Conservation (phyloP, 192 early-diverging fungal species). For the Gamsiella multidivaricata region DNA sequence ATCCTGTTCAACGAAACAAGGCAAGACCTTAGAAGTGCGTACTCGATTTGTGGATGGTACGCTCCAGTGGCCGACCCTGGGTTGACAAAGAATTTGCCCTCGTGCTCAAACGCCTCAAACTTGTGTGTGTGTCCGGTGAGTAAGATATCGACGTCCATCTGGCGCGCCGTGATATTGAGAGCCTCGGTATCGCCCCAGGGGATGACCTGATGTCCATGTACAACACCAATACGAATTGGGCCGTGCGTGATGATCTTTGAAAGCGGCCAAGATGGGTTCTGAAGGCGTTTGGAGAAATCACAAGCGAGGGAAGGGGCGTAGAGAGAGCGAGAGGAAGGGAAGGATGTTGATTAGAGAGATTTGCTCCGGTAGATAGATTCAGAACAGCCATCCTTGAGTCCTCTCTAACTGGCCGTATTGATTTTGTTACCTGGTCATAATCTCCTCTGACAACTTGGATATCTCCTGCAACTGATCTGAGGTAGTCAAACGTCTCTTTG, state of each 20-base stretch:
- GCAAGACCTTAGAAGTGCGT: slow-evolving; percentile 2
- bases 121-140: slow-evolving; percentile 89
- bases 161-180: slow-evolving; percentile 80
- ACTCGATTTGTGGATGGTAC: slow-evolving; percentile 62
- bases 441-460: slow-evolving; percentile 85
- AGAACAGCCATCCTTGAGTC: background rate
- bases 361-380: background rate
- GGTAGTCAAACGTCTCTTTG: slow-evolving; percentile 87
- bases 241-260: slow-evolving; percentile 76
- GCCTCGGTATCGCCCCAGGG: slow-evolving; percentile 82
- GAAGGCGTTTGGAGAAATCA: slow-evolving; percentile 8
- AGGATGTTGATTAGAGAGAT: background rate
- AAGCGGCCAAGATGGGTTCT: slow-evolving; percentile 66
- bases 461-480: slow-evolving; percentile 83
- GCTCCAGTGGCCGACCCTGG: slow-evolving; percentile 97
- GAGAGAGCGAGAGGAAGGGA: background rate
- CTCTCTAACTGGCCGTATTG: background rate
- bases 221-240: slow-evolving; percentile 74
- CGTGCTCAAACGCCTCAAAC: slow-evolving; percentile 92
- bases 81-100: slow-evolving; percentile 93
- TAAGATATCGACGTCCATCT: slow-evolving; percentile 93
- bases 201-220: slow-evolving; percentile 90
- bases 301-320: too few species aligned
- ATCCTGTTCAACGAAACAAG: too few species aligned
- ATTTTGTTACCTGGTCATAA: slow-evolving; percentile 74